Percentiles rank a stretch among this genome's conserved stretches.
Conservation (phyloP, 106 monocot species). For the Allium fistulosum region DNA sequence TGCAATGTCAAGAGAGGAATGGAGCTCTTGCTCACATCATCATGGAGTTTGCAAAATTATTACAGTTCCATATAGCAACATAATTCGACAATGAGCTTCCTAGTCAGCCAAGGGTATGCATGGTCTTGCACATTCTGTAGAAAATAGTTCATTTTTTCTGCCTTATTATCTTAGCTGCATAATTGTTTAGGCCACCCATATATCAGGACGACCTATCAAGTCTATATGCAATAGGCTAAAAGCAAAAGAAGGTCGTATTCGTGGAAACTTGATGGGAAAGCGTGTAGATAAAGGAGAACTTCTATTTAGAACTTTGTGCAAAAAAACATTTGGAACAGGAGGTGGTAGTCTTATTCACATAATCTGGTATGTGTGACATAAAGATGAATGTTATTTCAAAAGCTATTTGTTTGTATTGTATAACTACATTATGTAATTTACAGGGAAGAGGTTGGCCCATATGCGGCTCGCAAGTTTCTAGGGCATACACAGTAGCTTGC, state of each 20-base stretch:
- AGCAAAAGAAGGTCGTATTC: conserved; percentile 95
- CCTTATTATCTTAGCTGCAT: background rate
- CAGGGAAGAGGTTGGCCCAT: conserved; percentile 98
- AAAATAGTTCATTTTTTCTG: too few relatives aligned
- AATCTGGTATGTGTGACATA: conserved; percentile 62
- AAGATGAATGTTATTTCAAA: background rate
- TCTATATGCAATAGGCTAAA: conserved; percentile 95
- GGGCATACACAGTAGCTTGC: conserved; percentile 98
- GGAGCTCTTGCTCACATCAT: conserved; percentile 99
- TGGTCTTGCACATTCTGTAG: background rate
- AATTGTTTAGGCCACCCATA: conserved; percentile 67
- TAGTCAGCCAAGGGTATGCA: conserved; percentile 88
- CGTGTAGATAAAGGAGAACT: conserved; percentile 94
- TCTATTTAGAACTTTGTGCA: conserved; percentile 87
- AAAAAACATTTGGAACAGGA: conserved; percentile 82
- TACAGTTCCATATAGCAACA: conserved; percentile 89
- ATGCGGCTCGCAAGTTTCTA: conserved; percentile 95
- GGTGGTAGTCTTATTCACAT: conserved; percentile 92
- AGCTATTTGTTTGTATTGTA: background rate
- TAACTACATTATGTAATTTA: conserved; percentile 32
- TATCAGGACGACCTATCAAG: conserved; percentile 85
- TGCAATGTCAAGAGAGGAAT: conserved; percentile 86
- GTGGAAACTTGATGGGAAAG: conserved; percentile 98
- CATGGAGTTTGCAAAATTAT: conserved; percentile 91
- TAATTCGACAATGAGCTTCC: conserved; percentile 99